These are phyloP conservation scores for Prunus fruticosa DNA, from an alignment of 306 rosid species.

Conservation along the genomic window DNA sequence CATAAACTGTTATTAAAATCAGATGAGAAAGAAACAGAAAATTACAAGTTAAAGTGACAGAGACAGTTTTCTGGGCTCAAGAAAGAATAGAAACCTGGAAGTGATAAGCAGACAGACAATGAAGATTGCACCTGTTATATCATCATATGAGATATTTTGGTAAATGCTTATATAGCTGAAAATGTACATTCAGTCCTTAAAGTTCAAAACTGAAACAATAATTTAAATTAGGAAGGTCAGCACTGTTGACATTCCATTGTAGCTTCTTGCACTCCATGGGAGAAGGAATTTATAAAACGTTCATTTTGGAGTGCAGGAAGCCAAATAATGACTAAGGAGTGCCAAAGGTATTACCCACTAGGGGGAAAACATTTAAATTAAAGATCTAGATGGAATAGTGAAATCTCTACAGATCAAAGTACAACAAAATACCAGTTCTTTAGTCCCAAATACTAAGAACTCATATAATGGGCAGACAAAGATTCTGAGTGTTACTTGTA, in stretches of 20 bases:
- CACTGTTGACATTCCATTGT: not conserved
- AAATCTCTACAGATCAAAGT: not conserved
- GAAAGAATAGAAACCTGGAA: constrained; percentile 59
- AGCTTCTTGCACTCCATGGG: not conserved
- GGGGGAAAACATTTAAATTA: not conserved
- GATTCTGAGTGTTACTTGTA: not conserved
- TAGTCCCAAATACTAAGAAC: not conserved
- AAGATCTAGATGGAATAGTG: not conserved
- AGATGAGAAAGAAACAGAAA: constrained; percentile 14
- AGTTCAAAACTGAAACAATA: not conserved
- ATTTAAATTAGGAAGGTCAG: not conserved
- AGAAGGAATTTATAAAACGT: not conserved
- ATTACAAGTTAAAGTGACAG: constrained; percentile 1
- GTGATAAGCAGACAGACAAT: constrained; percentile 80
- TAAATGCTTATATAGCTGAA: not conserved
- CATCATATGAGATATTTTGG: constrained; percentile 23
- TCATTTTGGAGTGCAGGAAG: not conserved
- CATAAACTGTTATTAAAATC: constrained; percentile 63
- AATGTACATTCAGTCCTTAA: not conserved
- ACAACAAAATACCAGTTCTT: not conserved
- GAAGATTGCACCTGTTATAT: constrained; percentile 80
- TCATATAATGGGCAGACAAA: not conserved
- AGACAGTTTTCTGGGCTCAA: constrained; percentile 7
- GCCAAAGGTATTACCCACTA: not conserved
- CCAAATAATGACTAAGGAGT: not conserved